Conservation (phyloP, 1,139 yeast genomes). For the Kodamaea fungicola region DNA sequence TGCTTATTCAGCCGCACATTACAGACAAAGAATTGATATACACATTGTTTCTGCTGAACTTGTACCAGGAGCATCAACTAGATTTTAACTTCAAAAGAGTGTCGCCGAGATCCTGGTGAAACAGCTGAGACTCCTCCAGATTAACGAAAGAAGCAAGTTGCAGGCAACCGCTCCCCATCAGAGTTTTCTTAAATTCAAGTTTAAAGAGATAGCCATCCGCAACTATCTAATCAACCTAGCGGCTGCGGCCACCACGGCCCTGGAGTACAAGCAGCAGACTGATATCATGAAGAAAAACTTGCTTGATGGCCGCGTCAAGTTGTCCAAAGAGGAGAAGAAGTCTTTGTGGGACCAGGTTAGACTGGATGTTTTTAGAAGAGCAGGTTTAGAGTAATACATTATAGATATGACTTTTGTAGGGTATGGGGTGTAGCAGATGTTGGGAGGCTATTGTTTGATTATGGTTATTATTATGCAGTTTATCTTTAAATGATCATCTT, state of each 20-base stretch:
- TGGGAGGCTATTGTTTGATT: too few species aligned
- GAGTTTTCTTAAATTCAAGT: conserved; percentile 32
- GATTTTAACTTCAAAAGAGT: conserved; percentile 43
- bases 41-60: conserved; percentile 37
- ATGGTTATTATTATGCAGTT: too few species aligned
- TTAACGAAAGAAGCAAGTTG: conserved; percentile 24
- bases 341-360: conserved; percentile 49
- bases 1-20: conserved; percentile 39
- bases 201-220: conserved; percentile 46
- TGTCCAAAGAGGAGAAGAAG: conserved; percentile 43
- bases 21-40: conserved; percentile 45
- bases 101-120: conserved; percentile 53
- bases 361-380: conserved; percentile 46
- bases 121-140: conserved; percentile 45
- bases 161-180: conserved; percentile 22
- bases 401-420: too few species aligned
- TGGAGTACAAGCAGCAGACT: conserved; percentile 43
- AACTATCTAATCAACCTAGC: conserved; percentile 50
- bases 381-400: conserved; percentile 36
- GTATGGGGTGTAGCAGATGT: too few species aligned
- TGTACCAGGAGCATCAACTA: conserved; percentile 48
- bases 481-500: too few species aligned
- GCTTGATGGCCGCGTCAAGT: conserved; percentile 25
- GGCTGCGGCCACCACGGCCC: conserved; percentile 55
- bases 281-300: conserved; percentile 31